Evolutionary conservation across 2,329 filamentous ascomycete species (phyloP).

Genomic region (Neofusicoccum laricinum): DNA sequence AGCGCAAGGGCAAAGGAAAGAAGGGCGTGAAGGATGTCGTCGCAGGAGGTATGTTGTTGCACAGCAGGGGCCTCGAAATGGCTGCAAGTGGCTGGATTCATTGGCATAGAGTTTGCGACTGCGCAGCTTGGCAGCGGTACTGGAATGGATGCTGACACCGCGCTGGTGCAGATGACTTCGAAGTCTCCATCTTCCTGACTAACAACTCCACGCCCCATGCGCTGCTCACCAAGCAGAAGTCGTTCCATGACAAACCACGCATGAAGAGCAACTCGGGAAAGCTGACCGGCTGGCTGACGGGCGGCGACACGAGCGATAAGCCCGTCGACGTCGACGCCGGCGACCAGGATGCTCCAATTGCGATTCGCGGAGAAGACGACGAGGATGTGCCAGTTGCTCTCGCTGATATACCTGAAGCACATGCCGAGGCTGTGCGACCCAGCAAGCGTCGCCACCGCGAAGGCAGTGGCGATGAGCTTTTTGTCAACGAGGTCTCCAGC

Average conservation of each 20-base stretch:
- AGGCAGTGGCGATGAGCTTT: constrained; percentile 29
- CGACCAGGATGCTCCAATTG: constrained; percentile 43
- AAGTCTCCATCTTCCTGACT: constrained; percentile 90
- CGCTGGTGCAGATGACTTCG: constrained; percentile 75
- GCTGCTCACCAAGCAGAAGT: constrained; percentile 80
- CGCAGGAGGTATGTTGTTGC: constrained; percentile 58
- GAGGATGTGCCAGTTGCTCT: constrained; percentile 52
- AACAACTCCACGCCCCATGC: constrained; percentile 76
- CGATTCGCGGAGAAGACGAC: constrained; percentile 54
- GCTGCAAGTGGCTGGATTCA: background rate
- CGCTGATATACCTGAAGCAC: constrained; percentile 55
- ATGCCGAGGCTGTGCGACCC: constrained; percentile 22
- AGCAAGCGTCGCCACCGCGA: constrained; percentile 20
- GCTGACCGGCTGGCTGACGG: constrained; percentile 46
- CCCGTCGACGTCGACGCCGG: constrained; percentile 42
- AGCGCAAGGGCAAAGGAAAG: constrained; percentile 58
- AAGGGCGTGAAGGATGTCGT: constrained; percentile 90
- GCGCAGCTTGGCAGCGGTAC: background rate
- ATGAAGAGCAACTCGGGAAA: constrained; percentile 46
- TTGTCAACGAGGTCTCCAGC: constrained; percentile 26
- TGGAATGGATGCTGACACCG: background rate
- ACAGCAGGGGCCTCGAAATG: background rate
- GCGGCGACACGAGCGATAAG: constrained; percentile 36
- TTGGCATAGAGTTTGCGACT: background rate
- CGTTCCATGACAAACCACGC: constrained; percentile 49